Evolutionary conservation across 352 stramenopile genomes (phyloP).

Genomic region (Phytophthora ohioensis): DNA sequence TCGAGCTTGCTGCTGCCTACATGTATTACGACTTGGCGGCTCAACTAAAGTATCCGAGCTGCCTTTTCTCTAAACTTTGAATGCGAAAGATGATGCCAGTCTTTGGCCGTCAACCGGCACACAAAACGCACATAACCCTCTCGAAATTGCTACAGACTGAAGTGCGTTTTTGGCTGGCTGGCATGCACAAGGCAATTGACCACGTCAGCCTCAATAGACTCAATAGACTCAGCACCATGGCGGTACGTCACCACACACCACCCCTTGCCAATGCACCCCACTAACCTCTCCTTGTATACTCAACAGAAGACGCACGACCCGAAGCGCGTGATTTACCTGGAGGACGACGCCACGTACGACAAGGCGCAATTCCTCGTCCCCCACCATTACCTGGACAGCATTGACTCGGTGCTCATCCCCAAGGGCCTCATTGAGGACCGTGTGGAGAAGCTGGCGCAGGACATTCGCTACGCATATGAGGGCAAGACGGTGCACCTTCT

Average conservation of each 20-base stretch:
- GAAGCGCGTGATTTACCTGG: constrained; percentile 64
- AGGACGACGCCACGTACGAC: constrained; percentile 66
- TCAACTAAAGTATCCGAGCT: too few species aligned
- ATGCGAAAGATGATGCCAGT: background rate
- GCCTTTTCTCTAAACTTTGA: too few species aligned
- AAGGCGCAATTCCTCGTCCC: constrained; percentile 86
- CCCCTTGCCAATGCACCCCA: background rate
- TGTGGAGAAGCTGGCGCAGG: constrained; percentile 92
- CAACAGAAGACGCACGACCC: constrained; percentile 19
- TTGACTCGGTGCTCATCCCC: constrained; percentile 91
- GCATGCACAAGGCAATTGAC: background rate
- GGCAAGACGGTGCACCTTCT: constrained; percentile 92
- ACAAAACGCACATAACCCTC: background rate
- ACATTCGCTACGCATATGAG: constrained; percentile 92
- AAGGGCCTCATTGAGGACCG: constrained; percentile 91
- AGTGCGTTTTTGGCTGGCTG: background rate
- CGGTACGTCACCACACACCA: background rate
- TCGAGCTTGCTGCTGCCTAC: too few species aligned
- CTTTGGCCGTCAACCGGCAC: background rate
- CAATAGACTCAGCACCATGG: constrained; percentile 1
- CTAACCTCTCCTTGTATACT: background rate
- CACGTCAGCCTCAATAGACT: background rate
- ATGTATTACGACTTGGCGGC: too few species aligned
- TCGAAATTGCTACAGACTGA: too few species aligned
- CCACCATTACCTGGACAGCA: constrained; percentile 80